A percentile compares a stretch with the other conserved stretches of the same genome.
These are phyloP conservation scores for Fusarium acutatum DNA, from an alignment of 2,329 filamentous ascomycete species.

Conservation along the genomic window DNA sequence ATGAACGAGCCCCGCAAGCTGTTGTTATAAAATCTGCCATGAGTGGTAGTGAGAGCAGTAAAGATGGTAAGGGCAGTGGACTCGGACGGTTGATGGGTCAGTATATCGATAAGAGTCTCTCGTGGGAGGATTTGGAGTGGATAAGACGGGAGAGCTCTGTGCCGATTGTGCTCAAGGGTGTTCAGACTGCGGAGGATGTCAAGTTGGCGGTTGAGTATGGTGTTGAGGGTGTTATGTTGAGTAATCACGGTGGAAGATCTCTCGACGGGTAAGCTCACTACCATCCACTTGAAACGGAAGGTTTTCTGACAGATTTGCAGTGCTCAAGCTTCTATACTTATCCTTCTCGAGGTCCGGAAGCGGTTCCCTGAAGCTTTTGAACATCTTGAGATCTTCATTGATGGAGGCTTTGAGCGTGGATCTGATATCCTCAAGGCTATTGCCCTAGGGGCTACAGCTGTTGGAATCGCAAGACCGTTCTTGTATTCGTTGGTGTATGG, in stretches of 20 bases:
- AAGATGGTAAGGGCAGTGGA: constrained; percentile 62
- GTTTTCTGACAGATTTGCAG: background rate
- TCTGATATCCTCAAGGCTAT: constrained; percentile 64
- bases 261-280: constrained; percentile 53
- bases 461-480: constrained; percentile 62
- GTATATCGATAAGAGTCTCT: constrained; percentile 61
- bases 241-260: constrained; percentile 67
- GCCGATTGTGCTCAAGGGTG: constrained; percentile 65
- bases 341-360: constrained; percentile 60
- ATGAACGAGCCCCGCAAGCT: constrained; percentile 60
- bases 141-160: constrained; percentile 55
- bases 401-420: constrained; percentile 62
- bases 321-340: constrained; percentile 57
- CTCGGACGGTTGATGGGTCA: constrained; percentile 60
- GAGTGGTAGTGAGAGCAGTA: constrained; percentile 53
- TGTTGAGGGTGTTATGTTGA: constrained; percentile 63
- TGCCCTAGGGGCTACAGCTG: constrained; percentile 61
- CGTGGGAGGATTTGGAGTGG: constrained; percentile 63
- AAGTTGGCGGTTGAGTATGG: constrained; percentile 57
- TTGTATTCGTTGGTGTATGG: constrained; percentile 63
- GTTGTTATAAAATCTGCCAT: constrained; percentile 51
- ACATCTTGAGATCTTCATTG: constrained; percentile 61
- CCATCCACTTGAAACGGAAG: rapidly evolving
- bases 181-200: constrained; percentile 65
- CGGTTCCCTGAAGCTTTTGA: constrained; percentile 58